Evolutionary conservation across 352 stramenopile species (phyloP), one percentile per base, ranked within the genome.

Genomic region (Globisporangium rhizosaccharum): DNA sequence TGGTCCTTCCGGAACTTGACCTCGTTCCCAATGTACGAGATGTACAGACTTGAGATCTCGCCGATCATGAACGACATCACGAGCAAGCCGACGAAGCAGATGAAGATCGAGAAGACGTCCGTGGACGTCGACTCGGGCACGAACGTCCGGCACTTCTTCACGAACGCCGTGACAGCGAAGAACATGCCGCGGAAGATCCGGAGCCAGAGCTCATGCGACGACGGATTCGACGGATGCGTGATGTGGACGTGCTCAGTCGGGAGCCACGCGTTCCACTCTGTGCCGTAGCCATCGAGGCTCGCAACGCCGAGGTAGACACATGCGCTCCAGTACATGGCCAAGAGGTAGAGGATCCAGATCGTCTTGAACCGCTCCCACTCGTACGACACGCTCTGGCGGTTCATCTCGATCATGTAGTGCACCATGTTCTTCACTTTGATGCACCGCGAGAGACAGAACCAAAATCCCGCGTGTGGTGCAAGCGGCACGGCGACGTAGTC

Each of bases 51-150:
- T 2, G 80, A 77, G 39, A 87, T 76, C 44, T 90, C 77, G 6
- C 80, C 76, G 53, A 88, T 88, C 68, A 88, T 82, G 62, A 88
- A 90, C 2, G 73, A 75, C 72, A 85, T 87, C 1, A 73, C 66
- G 17, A 90, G 66, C 1, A 82, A 50, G 0, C 80, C 74, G 4
- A 68, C 41, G 53, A 88, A 87, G 56, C 73, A 87, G 18, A 82
- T 65, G 2, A 67, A n/a, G 52, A 85, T 76, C 14, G 76, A 73
- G 48, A 90, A 88, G 2, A 75, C 61, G 42, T 73, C 63, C 11
- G 76, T 63, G 1, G 26, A 54, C 23, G 68, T 76, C 0, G 64
- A 70, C 39, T 72, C 62, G 0, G 72, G 69, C 8, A 61, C 65
- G 50, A 77, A 77, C 0, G 69, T 80, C 2, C 72, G 67, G 37